A percentile compares a stretch with the other conserved stretches of the same genome.
phyloP scores from a whole-genome alignment of 2,329 filamentous ascomycete species.

The Zymoseptoria tritici region DNA sequence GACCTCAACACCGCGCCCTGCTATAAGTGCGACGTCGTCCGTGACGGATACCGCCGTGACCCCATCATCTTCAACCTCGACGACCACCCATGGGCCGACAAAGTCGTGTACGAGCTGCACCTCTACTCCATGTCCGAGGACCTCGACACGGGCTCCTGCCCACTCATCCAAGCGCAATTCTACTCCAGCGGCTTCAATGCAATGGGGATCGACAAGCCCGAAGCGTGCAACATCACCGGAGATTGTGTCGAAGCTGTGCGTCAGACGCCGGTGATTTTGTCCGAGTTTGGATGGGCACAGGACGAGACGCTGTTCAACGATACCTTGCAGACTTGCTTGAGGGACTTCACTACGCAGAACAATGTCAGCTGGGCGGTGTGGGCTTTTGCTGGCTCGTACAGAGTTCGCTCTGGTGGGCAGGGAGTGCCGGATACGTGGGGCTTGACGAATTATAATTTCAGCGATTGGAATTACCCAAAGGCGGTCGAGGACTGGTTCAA shows the following conservation, averaged over 20 bases:
- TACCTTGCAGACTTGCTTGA: conserved; percentile 42
- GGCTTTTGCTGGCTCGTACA: conserved; percentile 43
- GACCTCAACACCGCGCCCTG: conserved; percentile 33
- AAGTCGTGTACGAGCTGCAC: conserved; percentile 43
- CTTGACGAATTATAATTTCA: conserved; percentile 42
- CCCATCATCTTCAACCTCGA: conserved; percentile 42
- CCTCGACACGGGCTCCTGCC: conserved; percentile 39
- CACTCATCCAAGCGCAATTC: conserved; percentile 42
- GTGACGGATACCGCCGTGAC: conserved; percentile 38
- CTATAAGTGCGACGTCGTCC: conserved; percentile 35
- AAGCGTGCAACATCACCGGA: conserved; percentile 30
- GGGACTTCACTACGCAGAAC: conserved; percentile 39
- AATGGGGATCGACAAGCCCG: conserved; percentile 30
- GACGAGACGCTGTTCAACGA: conserved; percentile 36
- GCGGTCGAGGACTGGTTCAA: conserved; percentile 46
- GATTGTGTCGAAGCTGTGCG: conserved; percentile 30
- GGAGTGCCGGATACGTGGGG: conserved; percentile 44
- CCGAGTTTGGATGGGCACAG: conserved; percentile 33
- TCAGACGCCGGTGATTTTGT: conserved; percentile 32
- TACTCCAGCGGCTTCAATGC: conserved; percentile 48
- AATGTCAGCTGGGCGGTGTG: conserved; percentile 46
- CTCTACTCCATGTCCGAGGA: conserved; percentile 33
- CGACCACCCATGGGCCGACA: conserved; percentile 42
- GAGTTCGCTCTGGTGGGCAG: conserved; percentile 40
- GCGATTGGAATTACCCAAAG: conserved; percentile 40